Evolutionary conservation across 139 green algal genomes (phyloP).

Genomic region (Protoeuglena noctilucae): DNA sequence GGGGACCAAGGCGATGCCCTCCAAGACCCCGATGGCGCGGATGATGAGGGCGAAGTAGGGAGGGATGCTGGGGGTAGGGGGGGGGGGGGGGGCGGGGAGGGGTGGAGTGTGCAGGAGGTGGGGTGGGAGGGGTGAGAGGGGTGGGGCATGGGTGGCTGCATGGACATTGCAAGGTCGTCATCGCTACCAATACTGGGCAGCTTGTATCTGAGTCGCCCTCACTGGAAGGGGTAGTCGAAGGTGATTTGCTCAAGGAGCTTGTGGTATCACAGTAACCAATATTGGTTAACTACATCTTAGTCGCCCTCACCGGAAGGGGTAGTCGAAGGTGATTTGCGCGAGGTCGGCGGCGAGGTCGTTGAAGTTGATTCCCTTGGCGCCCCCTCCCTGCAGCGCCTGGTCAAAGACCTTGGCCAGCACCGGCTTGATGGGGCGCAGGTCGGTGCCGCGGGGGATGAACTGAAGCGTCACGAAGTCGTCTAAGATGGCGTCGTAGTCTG

Average conservation of each 20-base stretch:
- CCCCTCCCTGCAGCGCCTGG: constrained; percentile 69
- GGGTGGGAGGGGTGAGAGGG: too few species aligned
- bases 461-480: constrained; percentile 94
- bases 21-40: constrained; percentile 52
- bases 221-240: constrained; percentile 88
- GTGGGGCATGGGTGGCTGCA: too few species aligned
- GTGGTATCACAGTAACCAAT: too few species aligned
- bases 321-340: constrained; percentile 97
- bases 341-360: constrained; percentile 92
- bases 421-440: constrained; percentile 86
- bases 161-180: too few species aligned
- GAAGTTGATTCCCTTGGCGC: constrained; percentile 94
- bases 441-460: constrained; percentile 86
- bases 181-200: too few species aligned
- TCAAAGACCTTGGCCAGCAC: constrained; percentile 68
- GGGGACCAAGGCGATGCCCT: constrained; percentile 52
- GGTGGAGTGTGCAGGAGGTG: constrained; percentile 25
- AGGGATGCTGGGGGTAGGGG: constrained; percentile 60
- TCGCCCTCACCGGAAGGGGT: constrained; percentile 77
- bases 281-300: too few species aligned
- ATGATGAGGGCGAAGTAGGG: constrained; percentile 91
- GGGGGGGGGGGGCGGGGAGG: not conserved
- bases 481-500: constrained; percentile 4
- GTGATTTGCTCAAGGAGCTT: constrained; percentile 96
- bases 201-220: too few species aligned